Conservation (phyloP, 139 green algal genomes). For the Nannochloris sp. region DNA sequence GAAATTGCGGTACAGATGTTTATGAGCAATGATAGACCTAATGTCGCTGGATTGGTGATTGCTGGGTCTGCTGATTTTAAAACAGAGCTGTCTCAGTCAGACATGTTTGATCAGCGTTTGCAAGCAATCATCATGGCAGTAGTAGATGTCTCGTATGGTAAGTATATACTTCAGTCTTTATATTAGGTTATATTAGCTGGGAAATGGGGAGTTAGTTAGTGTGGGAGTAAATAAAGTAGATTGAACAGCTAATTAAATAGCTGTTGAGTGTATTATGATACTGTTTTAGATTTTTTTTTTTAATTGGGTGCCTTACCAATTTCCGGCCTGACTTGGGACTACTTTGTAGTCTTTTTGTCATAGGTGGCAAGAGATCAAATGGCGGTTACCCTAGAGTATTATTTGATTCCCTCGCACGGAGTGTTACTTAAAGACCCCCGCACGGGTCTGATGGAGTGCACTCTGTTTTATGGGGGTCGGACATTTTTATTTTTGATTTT, state of each 20-base stretch:
- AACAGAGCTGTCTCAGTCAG: conserved; percentile 82
- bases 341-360: neutral
- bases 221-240: no score
- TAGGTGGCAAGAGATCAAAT: conserved; percentile 63
- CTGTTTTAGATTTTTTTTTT: neutral
- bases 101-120: conserved; percentile 96
- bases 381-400: conserved; percentile 50
- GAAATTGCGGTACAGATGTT: conserved; percentile 86
- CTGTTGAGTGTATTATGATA: neutral
- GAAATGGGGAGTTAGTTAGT: no score
- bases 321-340: conserved; percentile 43
- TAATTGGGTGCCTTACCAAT: conserved; percentile 58
- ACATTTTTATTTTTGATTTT: neutral
- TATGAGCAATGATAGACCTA: conserved; percentile 83
- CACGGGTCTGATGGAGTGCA: neutral
- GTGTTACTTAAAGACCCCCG: neutral
- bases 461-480: neutral
- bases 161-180: neutral
- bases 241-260: no score
- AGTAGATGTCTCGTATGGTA: conserved; percentile 97
- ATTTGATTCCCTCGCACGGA: conserved; percentile 10
- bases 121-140: conserved; percentile 82
- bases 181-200: neutral
- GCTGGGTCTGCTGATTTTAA: conserved; percentile 98
- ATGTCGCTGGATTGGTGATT: conserved; percentile 93